phyloP scores from a whole-genome alignment of 2,329 filamentous ascomycete species.

The Gyromitra esculenta region DNA sequence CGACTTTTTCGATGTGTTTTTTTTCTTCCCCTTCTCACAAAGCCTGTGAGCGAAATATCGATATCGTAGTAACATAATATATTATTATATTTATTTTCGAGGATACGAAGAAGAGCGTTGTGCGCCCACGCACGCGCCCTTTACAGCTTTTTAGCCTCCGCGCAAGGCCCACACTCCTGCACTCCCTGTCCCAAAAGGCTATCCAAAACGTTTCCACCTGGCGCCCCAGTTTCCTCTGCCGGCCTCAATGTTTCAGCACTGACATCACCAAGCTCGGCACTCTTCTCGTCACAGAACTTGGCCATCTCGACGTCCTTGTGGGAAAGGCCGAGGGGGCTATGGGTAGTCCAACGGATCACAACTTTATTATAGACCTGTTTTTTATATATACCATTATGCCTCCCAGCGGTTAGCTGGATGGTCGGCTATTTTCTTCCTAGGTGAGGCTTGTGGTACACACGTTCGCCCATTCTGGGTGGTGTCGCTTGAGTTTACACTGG shows the following conservation, averaged over 20 bases:
- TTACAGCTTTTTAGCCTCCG: conserved; percentile 29
- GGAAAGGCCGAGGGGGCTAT: conserved; percentile 73
- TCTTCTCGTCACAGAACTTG: conserved; percentile 69
- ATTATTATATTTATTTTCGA: neutral
- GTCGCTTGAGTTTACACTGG: conserved; percentile 73
- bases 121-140: neutral
- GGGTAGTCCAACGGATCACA: conserved; percentile 78
- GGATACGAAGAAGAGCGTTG: neutral
- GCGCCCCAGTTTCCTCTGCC: conserved; percentile 18
- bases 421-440: neutral
- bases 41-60: neutral
- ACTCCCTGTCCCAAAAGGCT: conserved; percentile 49
- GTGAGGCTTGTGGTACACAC: conserved; percentile 62
- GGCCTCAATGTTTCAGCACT: conserved; percentile 55
- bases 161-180: conserved; percentile 45
- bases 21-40: neutral
- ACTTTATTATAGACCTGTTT: conserved; percentile 74
- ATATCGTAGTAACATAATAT: neutral
- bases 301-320: conserved; percentile 72
- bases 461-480: conserved; percentile 82
- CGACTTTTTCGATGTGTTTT: neutral
- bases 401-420: neutral
- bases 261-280: conserved; percentile 68
- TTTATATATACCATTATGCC: neutral
- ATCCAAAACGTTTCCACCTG: conserved; percentile 33